Base-by-base conservation (phyloP, 371 early-diverging fungal genomes). In the Ordospora pajunii region DNA sequence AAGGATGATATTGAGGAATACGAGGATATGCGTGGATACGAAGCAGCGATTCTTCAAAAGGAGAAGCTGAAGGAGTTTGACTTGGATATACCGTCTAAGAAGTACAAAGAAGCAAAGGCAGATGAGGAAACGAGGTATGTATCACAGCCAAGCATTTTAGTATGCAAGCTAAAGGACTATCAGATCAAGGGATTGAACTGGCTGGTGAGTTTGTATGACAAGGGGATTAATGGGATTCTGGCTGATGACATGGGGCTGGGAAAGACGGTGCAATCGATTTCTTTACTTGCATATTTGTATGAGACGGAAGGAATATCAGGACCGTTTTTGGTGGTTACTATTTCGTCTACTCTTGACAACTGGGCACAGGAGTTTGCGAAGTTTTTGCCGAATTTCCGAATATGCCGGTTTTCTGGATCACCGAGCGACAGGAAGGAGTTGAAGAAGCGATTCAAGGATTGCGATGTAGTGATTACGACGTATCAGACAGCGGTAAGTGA, bases 121-220 rank as follows among this genome's bases (percentile, higher is more conserved):
- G 27, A 19, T 5, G 81, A 77, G 21, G 77, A 58, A 6, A 27
- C 51, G 2, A 12, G 21, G 17, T 25, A 70, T 27, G 62, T 80
- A 25, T 14, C 65, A 0, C 93, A 93, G 82, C 94, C 94, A 12
- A 87, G 85, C 27, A 90, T 93, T 88, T 86, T 95, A 37, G 90
- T 90, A 86, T 90, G 91, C 76, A 88, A 89, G 75, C 87, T 95
- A 11, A 93, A 92, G 80, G 88, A 89, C 46, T 83, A 97, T 83
- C 97, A 99, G 84, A 84, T 96, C 54, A 92, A 95, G 84, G 99
- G 99, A 21, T 87, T 99, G 23, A 93, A 93, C 82, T 99, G 99
- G 99, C 88, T 99, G 14, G 90, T 91, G 23, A 92, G 91, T 81
- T 83, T 95, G 80, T 93, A 93, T 78, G 92, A 94, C 70, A 92